A percentile compares a stretch with the other conserved stretches of the same genome.
Conservation (phyloP, 2,329 filamentous ascomycete genomes). For the Colletotrichum tropicicola region DNA sequence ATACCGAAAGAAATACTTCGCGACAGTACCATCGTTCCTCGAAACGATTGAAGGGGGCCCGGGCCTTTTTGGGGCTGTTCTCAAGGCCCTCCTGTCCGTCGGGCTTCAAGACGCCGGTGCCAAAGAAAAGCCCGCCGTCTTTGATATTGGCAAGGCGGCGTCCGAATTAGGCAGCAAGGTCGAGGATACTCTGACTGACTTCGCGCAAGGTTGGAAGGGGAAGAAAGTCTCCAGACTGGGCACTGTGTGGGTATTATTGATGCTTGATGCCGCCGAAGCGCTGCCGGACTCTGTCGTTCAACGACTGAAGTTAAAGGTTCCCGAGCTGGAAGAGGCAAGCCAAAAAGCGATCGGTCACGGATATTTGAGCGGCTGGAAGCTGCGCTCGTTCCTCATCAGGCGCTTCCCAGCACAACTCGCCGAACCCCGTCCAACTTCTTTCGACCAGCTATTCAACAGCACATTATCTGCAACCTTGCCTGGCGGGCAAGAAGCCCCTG, state of each 20-base stretch:
- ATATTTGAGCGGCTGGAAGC: constrained; percentile 53
- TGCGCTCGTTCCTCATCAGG: constrained; percentile 52
- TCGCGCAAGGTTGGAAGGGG: constrained; percentile 15
- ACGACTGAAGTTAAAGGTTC: constrained; percentile 41
- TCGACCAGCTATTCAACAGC: constrained; percentile 34
- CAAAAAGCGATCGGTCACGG: constrained; percentile 43
- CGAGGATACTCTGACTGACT: constrained; percentile 15
- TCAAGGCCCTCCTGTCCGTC: constrained; percentile 44
- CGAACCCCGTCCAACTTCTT: constrained; percentile 42
- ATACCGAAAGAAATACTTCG: constrained; percentile 51
- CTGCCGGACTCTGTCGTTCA: constrained; percentile 40
- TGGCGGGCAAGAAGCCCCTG: constrained; percentile 3
- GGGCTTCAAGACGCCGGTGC: constrained; percentile 37
- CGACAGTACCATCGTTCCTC: constrained; percentile 36
- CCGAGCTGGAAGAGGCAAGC: constrained; percentile 46
- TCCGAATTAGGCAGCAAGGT: constrained; percentile 1
- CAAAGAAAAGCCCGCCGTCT: constrained; percentile 10
- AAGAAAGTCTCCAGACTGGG: constrained; percentile 9
- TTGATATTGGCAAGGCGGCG: background rate
- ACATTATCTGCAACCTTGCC: background rate
- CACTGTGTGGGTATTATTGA: constrained; percentile 19
- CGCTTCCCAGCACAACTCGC: constrained; percentile 44
- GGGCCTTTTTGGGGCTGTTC: constrained; percentile 42
- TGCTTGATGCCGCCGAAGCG: constrained; percentile 36
- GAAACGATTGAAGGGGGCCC: constrained; percentile 24